Evolutionary conservation across 2,329 filamentous ascomycete species (phyloP).

Genomic region (Trichophyton verrucosum): DNA sequence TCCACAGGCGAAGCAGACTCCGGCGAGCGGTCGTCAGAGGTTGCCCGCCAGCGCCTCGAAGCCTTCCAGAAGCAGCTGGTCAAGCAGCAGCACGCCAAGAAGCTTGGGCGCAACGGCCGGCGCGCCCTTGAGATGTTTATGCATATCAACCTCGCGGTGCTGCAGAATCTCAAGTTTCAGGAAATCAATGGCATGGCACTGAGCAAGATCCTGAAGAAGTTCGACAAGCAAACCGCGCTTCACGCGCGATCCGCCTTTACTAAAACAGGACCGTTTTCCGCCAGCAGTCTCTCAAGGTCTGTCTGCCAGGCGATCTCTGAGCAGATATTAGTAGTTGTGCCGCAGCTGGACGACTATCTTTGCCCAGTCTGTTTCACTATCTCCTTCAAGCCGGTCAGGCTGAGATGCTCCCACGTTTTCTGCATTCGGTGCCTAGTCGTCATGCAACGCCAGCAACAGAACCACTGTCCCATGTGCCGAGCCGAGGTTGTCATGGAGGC

Average conservation of each 20-base stretch:
- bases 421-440: constrained; percentile 75
- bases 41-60: constrained; percentile 55
- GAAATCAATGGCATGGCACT: constrained; percentile 71
- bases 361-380: constrained; percentile 71
- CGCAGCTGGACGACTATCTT: constrained; percentile 71
- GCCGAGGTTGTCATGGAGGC: constrained; percentile 58
- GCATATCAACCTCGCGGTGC: constrained; percentile 58
- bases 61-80: constrained; percentile 58
- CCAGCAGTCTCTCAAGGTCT: constrained; percentile 58
- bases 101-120: constrained; percentile 49
- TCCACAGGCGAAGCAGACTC: constrained; percentile 61
- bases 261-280: constrained; percentile 46
- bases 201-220: constrained; percentile 79
- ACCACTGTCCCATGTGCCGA: constrained; percentile 64
- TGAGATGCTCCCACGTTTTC: constrained; percentile 64
- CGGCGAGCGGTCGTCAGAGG: constrained; percentile 51
- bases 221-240: constrained; percentile 72
- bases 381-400: constrained; percentile 67
- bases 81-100: constrained; percentile 36
- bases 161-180: constrained; percentile 71
- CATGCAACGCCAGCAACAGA: constrained; percentile 58
- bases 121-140: constrained; percentile 57
- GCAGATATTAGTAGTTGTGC: constrained; percentile 60
- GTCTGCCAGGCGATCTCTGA: constrained; percentile 63
- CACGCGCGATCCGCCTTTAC: constrained; percentile 54